Conservation (phyloP, 2,329 filamentous ascomycete species). For the Lasiodiplodia sp. region DNA sequence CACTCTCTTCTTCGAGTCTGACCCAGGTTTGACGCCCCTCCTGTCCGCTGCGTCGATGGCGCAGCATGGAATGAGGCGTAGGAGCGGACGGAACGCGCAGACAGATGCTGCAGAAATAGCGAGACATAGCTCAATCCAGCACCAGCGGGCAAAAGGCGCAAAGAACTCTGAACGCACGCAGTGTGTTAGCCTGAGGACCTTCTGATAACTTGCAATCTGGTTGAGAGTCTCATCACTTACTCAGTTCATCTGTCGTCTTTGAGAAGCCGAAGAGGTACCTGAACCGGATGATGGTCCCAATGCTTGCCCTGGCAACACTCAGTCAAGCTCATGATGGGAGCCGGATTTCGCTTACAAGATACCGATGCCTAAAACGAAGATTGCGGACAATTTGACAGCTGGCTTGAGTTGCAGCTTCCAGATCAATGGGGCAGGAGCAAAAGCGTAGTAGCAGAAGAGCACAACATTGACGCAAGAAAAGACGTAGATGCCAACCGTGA, state of each 20-base stretch:
- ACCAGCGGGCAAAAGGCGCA: not conserved
- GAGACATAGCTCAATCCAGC: slow-evolving; percentile 9
- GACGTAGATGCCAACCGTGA: slow-evolving; percentile 7
- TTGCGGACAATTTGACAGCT: slow-evolving; percentile 14
- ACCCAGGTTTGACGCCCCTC: not conserved
- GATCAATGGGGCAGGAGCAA: slow-evolving; percentile 13
- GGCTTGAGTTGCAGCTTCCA: slow-evolving; percentile 17
- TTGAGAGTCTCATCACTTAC: not conserved
- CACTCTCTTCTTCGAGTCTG: not conserved
- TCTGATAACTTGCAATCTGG: no score
- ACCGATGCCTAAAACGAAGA: slow-evolving; percentile 12
- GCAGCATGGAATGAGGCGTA: not conserved
- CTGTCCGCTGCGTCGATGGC: not conserved
- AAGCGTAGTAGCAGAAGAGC: slow-evolving; percentile 21
- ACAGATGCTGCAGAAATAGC: slow-evolving; percentile 15
- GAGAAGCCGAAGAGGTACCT: not conserved
- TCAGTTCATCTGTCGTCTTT: not conserved
- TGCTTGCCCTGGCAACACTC: slow-evolving; percentile 10
- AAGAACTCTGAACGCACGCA: not conserved
- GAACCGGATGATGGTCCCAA: slow-evolving; percentile 14
- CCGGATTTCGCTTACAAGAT: not conserved
- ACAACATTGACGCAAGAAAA: slow-evolving; percentile 1
- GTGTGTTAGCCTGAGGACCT: not conserved
- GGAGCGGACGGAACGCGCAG: slow-evolving; percentile 6
- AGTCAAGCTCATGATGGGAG: not conserved